These are phyloP conservation scores for Mycosarcoma maydis DNA, from an alignment of 1,284 basidiomycete species.

Conservation along the genomic window DNA sequence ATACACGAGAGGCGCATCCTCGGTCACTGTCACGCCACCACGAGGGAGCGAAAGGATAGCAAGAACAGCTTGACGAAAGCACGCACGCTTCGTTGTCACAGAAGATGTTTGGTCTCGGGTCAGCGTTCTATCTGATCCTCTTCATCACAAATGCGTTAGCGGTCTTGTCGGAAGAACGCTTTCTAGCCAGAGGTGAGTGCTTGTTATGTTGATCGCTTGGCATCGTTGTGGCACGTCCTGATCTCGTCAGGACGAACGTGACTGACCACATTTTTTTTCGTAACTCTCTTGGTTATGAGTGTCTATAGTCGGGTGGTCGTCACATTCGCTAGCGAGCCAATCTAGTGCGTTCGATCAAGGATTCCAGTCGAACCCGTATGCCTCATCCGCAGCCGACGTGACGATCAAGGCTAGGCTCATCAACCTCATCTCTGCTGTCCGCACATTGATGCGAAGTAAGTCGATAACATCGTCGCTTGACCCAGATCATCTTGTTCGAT, in stretches of 20 bases:
- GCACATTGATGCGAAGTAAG: slow-evolving; percentile 93
- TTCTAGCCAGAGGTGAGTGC: slow-evolving; percentile 85
- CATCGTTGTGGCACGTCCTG: too few relatives aligned
- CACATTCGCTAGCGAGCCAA: slow-evolving; percentile 28
- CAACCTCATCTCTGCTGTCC: slow-evolving; percentile 89
- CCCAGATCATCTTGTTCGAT: too few relatives aligned
- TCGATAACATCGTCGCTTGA: too few relatives aligned
- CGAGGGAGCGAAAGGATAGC: too few relatives aligned
- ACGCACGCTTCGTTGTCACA: too few relatives aligned
- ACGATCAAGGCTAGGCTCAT: slow-evolving; percentile 86
- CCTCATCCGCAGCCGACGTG: slow-evolving; percentile 19
- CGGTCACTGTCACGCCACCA: too few relatives aligned
- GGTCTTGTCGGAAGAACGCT: slow-evolving; percentile 92
- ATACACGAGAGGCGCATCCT: too few relatives aligned
- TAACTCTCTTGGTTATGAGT: neutral
- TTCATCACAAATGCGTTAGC: slow-evolving; percentile 92
- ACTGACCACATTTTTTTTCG: neutral
- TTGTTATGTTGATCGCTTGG: too few relatives aligned
- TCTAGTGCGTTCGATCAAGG: slow-evolving; percentile 35
- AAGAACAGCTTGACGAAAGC: too few relatives aligned
- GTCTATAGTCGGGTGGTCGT: slow-evolving; percentile 86
- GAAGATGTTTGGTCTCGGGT: slow-evolving; percentile 56
- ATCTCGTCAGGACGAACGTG: too few relatives aligned
- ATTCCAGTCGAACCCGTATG: slow-evolving; percentile 27
- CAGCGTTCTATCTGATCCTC: slow-evolving; percentile 71